Percentiles rank a stretch among this genome's conserved stretches.
Evolutionary conservation across 2,329 filamentous ascomycete species (phyloP).

Genomic region (Furcasterigmium furcatum): DNA sequence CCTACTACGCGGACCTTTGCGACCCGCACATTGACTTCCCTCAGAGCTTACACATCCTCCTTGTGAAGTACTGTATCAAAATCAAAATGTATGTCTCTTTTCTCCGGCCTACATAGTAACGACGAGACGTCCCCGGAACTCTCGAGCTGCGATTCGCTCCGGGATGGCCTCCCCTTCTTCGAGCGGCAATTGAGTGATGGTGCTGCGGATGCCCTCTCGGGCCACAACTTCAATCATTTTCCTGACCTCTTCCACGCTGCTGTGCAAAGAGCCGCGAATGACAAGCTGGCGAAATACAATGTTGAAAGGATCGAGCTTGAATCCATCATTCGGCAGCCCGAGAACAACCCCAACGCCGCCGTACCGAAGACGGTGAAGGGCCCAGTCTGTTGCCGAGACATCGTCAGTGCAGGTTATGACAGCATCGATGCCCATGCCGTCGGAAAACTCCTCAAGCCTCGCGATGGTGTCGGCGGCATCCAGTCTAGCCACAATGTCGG

Average conservation of each 20-base stretch:
- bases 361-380: constrained; percentile 10
- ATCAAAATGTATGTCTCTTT: no score
- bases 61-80: no score
- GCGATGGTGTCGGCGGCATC: constrained; percentile 5
- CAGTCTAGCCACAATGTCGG: constrained; percentile 12
- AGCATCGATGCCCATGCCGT: constrained; percentile 10
- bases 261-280: neutral
- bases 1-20: no score
- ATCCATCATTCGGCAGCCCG: constrained; percentile 12
- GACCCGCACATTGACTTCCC: no score
- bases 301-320: constrained; percentile 14
- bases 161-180: neutral
- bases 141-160: neutral
- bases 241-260: neutral
- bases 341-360: constrained; percentile 9
- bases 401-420: constrained; percentile 11
- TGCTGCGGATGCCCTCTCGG: neutral
- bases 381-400: constrained; percentile 13
- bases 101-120: no score
- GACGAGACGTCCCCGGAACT: neutral
- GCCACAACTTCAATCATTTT: neutral
- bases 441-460: constrained; percentile 13
- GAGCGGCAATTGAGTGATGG: neutral
- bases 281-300: neutral
- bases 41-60: no score